Conservation (phyloP, 495 filamentous ascomycete species). For the Aspergillus incahuasiensis region DNA sequence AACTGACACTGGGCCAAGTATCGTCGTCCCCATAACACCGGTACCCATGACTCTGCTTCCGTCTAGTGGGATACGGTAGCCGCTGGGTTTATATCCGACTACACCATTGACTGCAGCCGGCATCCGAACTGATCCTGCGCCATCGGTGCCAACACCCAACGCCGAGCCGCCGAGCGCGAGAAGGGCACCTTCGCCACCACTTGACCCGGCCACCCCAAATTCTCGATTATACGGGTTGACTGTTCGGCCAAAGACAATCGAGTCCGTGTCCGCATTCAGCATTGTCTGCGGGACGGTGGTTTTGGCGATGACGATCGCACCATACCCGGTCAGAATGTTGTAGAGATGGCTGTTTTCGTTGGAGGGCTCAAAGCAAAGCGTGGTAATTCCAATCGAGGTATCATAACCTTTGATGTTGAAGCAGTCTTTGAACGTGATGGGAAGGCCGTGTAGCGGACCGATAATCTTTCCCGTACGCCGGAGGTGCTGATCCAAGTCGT, state of each 20-base stretch:
- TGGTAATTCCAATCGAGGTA: constrained; percentile 8
- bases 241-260: neutral
- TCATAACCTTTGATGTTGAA: constrained; percentile 48
- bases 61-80: too few species aligned
- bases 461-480: constrained; percentile 30
- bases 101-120: neutral
- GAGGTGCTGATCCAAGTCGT: constrained; percentile 40
- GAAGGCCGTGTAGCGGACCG: constrained; percentile 59
- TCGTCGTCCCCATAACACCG: neutral
- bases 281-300: constrained; percentile 11
- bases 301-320: constrained; percentile 11
- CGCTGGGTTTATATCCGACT: neutral
- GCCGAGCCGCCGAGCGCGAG: neutral
- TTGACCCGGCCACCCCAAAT: neutral
- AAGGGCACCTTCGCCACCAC: neutral
- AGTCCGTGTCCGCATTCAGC: neutral
- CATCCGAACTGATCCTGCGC: neutral
- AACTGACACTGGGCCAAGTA: neutral
- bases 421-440: constrained; percentile 33
- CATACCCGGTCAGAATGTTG: neutral
- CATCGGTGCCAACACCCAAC: neutral
- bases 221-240: neutral
- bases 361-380: neutral
- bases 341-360: neutral
- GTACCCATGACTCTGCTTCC: too few species aligned